These are phyloP conservation scores for Megacollybia marginata DNA, from an alignment of 768 basidiomycete species.

Conservation along the genomic window DNA sequence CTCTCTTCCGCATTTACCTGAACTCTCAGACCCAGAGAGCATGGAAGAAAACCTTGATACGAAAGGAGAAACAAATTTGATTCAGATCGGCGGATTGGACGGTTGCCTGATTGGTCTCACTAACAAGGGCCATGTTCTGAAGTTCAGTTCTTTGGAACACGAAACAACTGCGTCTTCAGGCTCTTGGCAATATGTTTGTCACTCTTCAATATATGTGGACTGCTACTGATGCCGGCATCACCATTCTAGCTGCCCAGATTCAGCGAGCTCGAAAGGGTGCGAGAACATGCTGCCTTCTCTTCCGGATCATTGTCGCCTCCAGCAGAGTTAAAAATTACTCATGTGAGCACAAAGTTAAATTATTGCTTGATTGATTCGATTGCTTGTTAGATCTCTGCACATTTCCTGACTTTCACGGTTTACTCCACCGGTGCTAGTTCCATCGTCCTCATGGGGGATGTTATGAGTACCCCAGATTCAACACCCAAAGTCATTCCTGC, in stretches of 20 bases:
- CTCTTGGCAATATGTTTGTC: constrained; percentile 67
- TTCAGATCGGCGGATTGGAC: constrained; percentile 79
- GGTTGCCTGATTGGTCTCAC: constrained; percentile 73
- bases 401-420: constrained; percentile 75
- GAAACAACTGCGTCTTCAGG: constrained; percentile 31
- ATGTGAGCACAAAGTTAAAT: constrained; percentile 41
- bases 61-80: too few relatives aligned
- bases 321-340: constrained; percentile 57
- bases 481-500: constrained; percentile 60
- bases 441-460: constrained; percentile 67
- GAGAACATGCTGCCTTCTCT: constrained; percentile 36
- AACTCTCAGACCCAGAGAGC: constrained; percentile 21
- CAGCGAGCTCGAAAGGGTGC: constrained; percentile 52
- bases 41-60: too few relatives aligned
- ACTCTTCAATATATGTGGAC: background rate
- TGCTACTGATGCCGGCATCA: background rate
- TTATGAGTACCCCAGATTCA: constrained; percentile 31
- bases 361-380: background rate
- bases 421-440: constrained; percentile 68
- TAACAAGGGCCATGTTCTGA: constrained; percentile 69
- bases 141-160: constrained; percentile 40
- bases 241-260: constrained; percentile 59
- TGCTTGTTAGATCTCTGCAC: constrained; percentile 64
- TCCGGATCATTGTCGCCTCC: constrained; percentile 26
- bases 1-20: constrained; percentile 52